phyloP scores from a whole-genome alignment of 192 early-diverging fungal genomes.

The Chytriomyces hyalinus region DNA sequence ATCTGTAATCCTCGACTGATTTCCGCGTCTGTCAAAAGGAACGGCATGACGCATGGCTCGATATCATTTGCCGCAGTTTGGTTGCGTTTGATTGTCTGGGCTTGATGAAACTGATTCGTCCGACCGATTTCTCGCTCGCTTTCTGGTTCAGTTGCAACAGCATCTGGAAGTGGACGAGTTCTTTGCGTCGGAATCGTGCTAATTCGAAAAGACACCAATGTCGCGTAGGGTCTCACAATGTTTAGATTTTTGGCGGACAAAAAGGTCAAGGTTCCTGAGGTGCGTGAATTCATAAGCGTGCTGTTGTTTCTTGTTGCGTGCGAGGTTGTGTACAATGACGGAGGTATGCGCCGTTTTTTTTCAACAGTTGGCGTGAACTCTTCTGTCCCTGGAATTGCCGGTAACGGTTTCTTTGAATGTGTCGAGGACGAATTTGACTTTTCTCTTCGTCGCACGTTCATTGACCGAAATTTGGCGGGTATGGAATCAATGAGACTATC shows the following conservation, averaged over 20 bases:
- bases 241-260: not conserved
- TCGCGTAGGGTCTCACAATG: conserved; percentile 11
- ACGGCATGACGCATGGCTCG: not conserved
- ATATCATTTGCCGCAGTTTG: not conserved
- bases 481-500: conserved; percentile 28
- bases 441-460: too few species aligned
- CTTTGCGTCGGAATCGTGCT: not conserved
- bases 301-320: not conserved
- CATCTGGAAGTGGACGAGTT: not conserved
- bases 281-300: not conserved
- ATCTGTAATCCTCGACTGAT: conserved; percentile 11
- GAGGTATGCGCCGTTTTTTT: not conserved
- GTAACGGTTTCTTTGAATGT: too few species aligned
- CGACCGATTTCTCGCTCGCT: conserved; percentile 21
- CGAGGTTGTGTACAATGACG: not conserved
- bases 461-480: conserved; percentile 1
- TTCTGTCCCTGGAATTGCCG: too few species aligned
- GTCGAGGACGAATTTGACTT: too few species aligned
- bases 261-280: conserved; percentile 6
- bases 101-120: conserved; percentile 1
- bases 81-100: not conserved
- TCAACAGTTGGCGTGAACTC: not conserved
- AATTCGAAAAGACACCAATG: conserved; percentile 15
- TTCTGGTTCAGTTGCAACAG: not conserved
- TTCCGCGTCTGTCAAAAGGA: conserved; percentile 17